A percentile compares a stretch with the other conserved stretches of the same genome.
Evolutionary conservation across 345 rosid species (phyloP).

Genomic region (Brassica napus): Da-Ae NC_063443.1:17359501-17360000

Average conservation of each 20-base stretch:
- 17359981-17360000: slow-evolving; percentile 12
- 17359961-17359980: slow-evolving; percentile 10
- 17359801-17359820: slow-evolving; percentile 47
- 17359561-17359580: slow-evolving; percentile 70
- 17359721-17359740: slow-evolving; percentile 87
- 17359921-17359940: slow-evolving; percentile 86
- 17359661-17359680: not conserved
- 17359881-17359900: slow-evolving; percentile 85
- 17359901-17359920: slow-evolving; percentile 68
- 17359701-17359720: slow-evolving; percentile 72
- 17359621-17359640: slow-evolving; percentile 6
- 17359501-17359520: slow-evolving; percentile 57
- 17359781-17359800: slow-evolving; percentile 6
- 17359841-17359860: slow-evolving; percentile 88
- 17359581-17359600: slow-evolving; percentile 52
- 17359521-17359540: slow-evolving; percentile 93
- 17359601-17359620: not conserved
- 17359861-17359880: slow-evolving; percentile 86
- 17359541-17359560: slow-evolving; percentile 61
- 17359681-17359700: slow-evolving; percentile 75
- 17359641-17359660: slow-evolving; percentile 1
- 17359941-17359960: slow-evolving; percentile 76
- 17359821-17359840: slow-evolving; percentile 87
- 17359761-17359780: slow-evolving; percentile 24
- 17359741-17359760: slow-evolving; percentile 11